phyloP scores from a whole-genome alignment of 139 green algal genomes.

The Tetradesmus lagerheimii region DNA sequence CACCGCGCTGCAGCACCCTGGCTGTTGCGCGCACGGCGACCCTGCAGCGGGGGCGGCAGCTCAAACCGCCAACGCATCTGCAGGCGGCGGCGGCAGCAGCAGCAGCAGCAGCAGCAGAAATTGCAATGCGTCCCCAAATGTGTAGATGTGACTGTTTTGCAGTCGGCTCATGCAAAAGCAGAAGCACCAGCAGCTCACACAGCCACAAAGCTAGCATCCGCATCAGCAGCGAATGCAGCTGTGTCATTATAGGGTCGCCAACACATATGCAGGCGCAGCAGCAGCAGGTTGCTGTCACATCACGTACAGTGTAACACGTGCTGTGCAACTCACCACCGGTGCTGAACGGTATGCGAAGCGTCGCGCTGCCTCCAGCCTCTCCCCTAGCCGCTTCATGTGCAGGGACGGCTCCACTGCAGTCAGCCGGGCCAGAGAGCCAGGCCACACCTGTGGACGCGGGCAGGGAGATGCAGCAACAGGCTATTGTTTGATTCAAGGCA shows the following conservation, averaged over 20 bases:
- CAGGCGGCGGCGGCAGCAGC: too few species aligned
- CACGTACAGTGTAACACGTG: too few species aligned
- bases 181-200: too few species aligned
- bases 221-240: neutral
- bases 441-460: slow-evolving; percentile 56
- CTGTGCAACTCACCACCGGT: slow-evolving; percentile 22
- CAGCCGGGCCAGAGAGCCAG: neutral
- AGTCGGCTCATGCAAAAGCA: too few species aligned
- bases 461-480: neutral
- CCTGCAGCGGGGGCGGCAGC: slow-evolving; percentile 7
- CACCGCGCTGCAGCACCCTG: slow-evolving; percentile 29
- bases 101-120: neutral
- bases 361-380: slow-evolving; percentile 50
- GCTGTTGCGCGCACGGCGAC: neutral
- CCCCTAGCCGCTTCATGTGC: slow-evolving; percentile 70
- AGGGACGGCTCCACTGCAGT: slow-evolving; percentile 73
- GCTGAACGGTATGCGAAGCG: neutral
- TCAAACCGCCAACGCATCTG: slow-evolving; percentile 32
- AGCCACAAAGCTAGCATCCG: too few species aligned
- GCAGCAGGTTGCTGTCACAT: neutral
- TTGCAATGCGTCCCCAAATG: neutral
- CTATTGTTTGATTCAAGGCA: too few species aligned
- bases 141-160: too few species aligned
- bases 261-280: too few species aligned
- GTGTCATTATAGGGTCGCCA: too few species aligned